Evolutionary conservation across 2,329 filamentous ascomycete genomes (phyloP), one percentile per base, ranked within the genome.

Genomic region (Beauveria asiatica): DNA sequence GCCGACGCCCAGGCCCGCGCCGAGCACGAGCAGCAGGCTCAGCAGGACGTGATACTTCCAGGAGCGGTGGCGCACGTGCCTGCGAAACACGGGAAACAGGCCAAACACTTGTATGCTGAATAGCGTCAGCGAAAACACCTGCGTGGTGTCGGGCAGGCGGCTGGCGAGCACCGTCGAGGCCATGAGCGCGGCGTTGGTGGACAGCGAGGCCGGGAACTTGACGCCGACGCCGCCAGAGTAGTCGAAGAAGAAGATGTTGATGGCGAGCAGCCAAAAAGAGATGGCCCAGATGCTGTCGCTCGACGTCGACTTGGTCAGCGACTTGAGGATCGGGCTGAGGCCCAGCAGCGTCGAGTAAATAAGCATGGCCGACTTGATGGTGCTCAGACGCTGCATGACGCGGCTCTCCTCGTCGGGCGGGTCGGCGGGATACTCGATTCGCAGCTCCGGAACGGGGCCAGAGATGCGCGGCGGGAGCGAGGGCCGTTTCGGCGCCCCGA

Each of bases 21-120:
- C 85, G 37, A 92, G 78, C 1, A 97, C 88, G 23, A 97, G 81
- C 16, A 86, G 74, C 8, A 87, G 78, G 0, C 93, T 96, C 23
- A 97, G 80, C 1, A 83, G 69, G 3, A 94, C 80, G 72, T 99
- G 92, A 25, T 92, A 90, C 1, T 78, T 82, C 86, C 90, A 94
- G 62, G 87, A 92, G 42, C 89, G 83, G 70, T 93, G 88, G 17
- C 90, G 84, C 10, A 96, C 83, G 69, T 96, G 90, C 6, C 92
- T 83, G n/a, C 94, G 80, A 70, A 97, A 97, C 5, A 99, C 92
- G n/a, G 94, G 94, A 66, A 97, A 97, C 8, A 99, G 80, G 0
- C 93, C 94, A 73, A 97, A 99, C 1, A 99, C 91, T 72, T 99
- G 91, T 67, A 99, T 97, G 63, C 88, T 92, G 80, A 99, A 97